Evolutionary conservation across 139 green algal species (phyloP), one percentile per base, ranked within the genome.

Genomic region (Limnomonas spitsbergensis): DNA sequence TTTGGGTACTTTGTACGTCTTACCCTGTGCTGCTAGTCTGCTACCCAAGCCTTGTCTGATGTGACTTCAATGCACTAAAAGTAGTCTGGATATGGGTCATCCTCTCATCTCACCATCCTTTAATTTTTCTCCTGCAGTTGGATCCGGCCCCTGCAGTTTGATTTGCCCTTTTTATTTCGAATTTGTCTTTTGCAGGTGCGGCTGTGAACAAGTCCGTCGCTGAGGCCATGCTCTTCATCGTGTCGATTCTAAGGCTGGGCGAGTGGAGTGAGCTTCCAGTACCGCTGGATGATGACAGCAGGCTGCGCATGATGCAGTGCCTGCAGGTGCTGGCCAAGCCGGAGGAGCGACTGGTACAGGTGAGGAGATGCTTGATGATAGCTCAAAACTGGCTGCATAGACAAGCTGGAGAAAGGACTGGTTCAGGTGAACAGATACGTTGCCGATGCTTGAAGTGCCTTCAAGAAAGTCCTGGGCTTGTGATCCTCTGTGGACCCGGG

Each of bases 201-300:
- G n/a, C n/a, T n/a, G n/a, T 91, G 34, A 91, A 94, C 85, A 81
- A 80, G 24, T 29, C 75, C 7, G 78, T 80, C 4, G 94, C 88
- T 1, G 83, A 93, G 40, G 83, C 85, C 40, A 96, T 99, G 91
- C 83, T 97, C 37, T 83, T 89, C 56, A 86, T 98, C 29, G 89
- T 93, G 4, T 85, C 72, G 77, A 93, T 98, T 3, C 79, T 99
- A 84, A 89, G 92, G 0, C 85, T 99, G 67, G 94, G 94, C 0
- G 89, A 96, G 68, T 80, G 66, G 1, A 39, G 42, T 1, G 73
- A 66, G 3, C 75, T 88, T 53, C 79, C 81, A 34, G 76, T 34
- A 7, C 87, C 84, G 0, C 38, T 88, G 73, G 94, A 98, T 80
- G 88, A 89, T 40, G 95, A 99, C 80, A 91, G 84, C 37, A 75